Evolutionary conservation across 2,329 filamentous ascomycete genomes (phyloP).

Genomic region (Zalaria sp.): DNA sequence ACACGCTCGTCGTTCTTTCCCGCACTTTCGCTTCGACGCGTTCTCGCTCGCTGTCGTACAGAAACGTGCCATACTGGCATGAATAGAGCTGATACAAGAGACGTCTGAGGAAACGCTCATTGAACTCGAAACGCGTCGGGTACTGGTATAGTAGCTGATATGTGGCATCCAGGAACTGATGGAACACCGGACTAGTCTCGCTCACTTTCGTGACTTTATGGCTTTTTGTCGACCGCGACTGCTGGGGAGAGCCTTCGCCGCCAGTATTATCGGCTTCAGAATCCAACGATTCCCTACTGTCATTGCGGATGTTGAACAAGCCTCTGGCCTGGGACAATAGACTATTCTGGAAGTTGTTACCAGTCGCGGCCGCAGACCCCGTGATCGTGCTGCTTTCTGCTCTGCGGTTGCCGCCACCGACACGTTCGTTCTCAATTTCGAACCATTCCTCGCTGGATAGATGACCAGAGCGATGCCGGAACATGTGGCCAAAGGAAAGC

Average conservation of each 20-base stretch:
- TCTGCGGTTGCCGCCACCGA: slow-evolving; percentile 36
- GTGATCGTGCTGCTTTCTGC: slow-evolving; percentile 38
- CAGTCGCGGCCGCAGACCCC: slow-evolving; percentile 45
- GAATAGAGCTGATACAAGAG: slow-evolving; percentile 89
- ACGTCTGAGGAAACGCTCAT: slow-evolving; percentile 79
- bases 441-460: slow-evolving; percentile 93
- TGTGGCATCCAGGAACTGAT: slow-evolving; percentile 90
- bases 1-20: slow-evolving; percentile 53
- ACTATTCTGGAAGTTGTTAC: slow-evolving; percentile 74
- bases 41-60: slow-evolving; percentile 90
- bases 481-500: slow-evolving; percentile 96
- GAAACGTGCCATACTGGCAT: slow-evolving; percentile 91
- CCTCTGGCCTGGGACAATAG: slow-evolving; percentile 63
- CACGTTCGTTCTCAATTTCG: slow-evolving; percentile 63
- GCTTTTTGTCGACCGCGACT: slow-evolving; percentile 18
- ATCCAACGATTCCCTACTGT: slow-evolving; percentile 51
- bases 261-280: slow-evolving; percentile 34
- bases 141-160: slow-evolving; percentile 82
- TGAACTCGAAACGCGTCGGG: slow-evolving; percentile 86
- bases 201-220: slow-evolving; percentile 58
- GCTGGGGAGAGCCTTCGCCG: slow-evolving; percentile 29
- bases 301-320: slow-evolving; percentile 72
- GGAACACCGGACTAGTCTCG: slow-evolving; percentile 90
- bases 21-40: slow-evolving; percentile 13
- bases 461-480: slow-evolving; percentile 78